Evolutionary conservation across 208 protist species (phyloP), one percentile per base, ranked within the genome.

Genomic region (Phytomonas francai): DNA sequence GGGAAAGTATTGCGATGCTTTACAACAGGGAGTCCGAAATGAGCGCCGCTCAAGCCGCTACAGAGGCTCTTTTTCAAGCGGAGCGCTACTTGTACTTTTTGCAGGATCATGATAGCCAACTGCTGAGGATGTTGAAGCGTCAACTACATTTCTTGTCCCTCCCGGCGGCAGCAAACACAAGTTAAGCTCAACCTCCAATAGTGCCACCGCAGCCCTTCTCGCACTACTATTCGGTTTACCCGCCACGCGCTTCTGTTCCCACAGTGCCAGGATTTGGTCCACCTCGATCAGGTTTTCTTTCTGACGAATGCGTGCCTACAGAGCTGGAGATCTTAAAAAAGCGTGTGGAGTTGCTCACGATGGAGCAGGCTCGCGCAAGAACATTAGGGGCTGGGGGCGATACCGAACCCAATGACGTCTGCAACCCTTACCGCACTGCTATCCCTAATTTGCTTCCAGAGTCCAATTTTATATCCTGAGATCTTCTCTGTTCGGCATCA

Each of bases 291-390:
- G 9, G 34, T 9, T 12, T 39, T 39, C 34, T 3, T 39, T 39
- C 34, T 39, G 34, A 39, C 9, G 34, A 39, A 39, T 58, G 62
- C 27, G 71, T 76, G 19, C 71, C 76, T 11, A 78, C 71, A 59
- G 81, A 86, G 49, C 62, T 83, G 62, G 78, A 86, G 64, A 76
- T 81, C 22, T 56, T 86, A 30, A 77, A 75, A 65, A 86, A 83
- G 67, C 63, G 74, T 33, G 76, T 86, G 63, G 77, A 86, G 56
- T 67, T 86, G 65, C 71, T 86, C 7, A 69, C 61, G 3, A 79
- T 86, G 77, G 81, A 86, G 63, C 71, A 79, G 65, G 70, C 68
- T 16, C 78, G 81, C 2, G 72, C 71, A n/a, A 71, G 74, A 57
- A 57, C 60, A 54, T 51, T 67, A 7, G 65, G 42, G 31, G 70